Percentiles rank a stretch among this genome's conserved stretches.
phyloP scores from a whole-genome alignment of 2,329 filamentous ascomycete species.

The Aspergillus sp. region DNA sequence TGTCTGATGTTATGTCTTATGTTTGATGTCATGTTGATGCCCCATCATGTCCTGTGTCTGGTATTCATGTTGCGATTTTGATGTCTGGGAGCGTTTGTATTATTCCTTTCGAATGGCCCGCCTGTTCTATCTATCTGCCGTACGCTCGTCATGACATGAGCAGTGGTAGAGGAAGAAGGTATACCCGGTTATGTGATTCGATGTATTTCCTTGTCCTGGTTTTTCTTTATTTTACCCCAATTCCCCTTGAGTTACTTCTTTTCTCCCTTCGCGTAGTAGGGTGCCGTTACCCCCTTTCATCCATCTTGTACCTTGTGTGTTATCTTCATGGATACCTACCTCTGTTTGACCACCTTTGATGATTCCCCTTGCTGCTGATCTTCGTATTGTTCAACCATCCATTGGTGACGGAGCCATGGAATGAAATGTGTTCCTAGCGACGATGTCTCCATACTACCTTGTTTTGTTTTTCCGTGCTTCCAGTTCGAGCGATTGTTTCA shows the following conservation, averaged over 20 bases:
- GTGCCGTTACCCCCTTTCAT: not conserved
- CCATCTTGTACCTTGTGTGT: not conserved
- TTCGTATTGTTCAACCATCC: not conserved
- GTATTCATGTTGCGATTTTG: conserved; percentile 7
- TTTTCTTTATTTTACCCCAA: not conserved
- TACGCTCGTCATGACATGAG: conserved; percentile 18
- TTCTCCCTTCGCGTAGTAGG: not conserved
- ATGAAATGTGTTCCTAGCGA: not conserved
- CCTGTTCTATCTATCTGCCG: conserved; percentile 17
- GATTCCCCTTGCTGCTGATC: not conserved
- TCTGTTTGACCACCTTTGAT: not conserved
- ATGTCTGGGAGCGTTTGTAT: conserved; percentile 19
- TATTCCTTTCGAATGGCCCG: conserved; percentile 18
- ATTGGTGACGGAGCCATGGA: not conserved
- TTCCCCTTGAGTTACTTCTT: not conserved
- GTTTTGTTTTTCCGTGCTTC: not conserved
- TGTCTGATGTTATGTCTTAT: conserved; percentile 16
- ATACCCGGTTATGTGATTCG: conserved; percentile 17
- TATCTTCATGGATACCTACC: conserved; percentile 1
- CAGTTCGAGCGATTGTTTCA: not conserved
- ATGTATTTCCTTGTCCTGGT: conserved; percentile 7
- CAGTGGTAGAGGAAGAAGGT: conserved; percentile 23
- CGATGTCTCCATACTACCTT: not conserved
- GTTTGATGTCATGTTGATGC: conserved; percentile 15
- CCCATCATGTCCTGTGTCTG: conserved; percentile 10